Base-by-base conservation (phyloP, 148 eudicot genomes). In the Euryodendron excelsum region DNA sequence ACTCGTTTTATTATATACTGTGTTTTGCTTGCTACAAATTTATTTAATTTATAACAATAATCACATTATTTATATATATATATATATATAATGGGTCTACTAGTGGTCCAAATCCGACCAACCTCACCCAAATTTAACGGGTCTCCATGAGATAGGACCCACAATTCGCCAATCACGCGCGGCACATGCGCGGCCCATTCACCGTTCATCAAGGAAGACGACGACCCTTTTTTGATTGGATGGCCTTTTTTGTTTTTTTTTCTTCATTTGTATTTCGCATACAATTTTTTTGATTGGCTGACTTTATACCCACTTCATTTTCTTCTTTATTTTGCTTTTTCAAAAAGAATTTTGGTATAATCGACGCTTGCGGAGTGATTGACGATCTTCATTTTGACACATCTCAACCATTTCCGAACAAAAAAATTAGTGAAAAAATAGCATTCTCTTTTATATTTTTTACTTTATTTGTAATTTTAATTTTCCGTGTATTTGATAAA, bases 141-240 rank as follows among this genome's bases (percentile, higher is more conserved):
- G 64, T 27, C 64, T 27, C 13, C 0, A 3, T 69, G 73, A 47
- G 5, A 1, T 69, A 10, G 72, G 73, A 25, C 73, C 73, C 56
- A 28, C 56, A 1, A 47, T 69, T 13, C 73, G 25, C 73, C 73
- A 25, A 47, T 69, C 73, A 25, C 73, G 56, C 36, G 1, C 31
- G 8, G 41, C 52, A 10, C 50, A 21, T 18, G 64, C 14, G 52
- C 15, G 27, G 72, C 15, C 73, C 73, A 47, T 8, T 47, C 56
- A 14, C 56, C 73, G 73, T 34, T 44, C 73, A 44, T 69, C 41
- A 69, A 25, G 73, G 73, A 47, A 23, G 12, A 15, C 72, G 20
- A 52, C 15, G 18, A 52, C 11, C 64, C 73, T 15, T 30, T 15
- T 69, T 28, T 11, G 56, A 25, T 69, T 44, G 73, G 56, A 21